Conservation (phyloP, 2,329 filamentous ascomycete species). For the Cladophialophora yegresii region DNA sequence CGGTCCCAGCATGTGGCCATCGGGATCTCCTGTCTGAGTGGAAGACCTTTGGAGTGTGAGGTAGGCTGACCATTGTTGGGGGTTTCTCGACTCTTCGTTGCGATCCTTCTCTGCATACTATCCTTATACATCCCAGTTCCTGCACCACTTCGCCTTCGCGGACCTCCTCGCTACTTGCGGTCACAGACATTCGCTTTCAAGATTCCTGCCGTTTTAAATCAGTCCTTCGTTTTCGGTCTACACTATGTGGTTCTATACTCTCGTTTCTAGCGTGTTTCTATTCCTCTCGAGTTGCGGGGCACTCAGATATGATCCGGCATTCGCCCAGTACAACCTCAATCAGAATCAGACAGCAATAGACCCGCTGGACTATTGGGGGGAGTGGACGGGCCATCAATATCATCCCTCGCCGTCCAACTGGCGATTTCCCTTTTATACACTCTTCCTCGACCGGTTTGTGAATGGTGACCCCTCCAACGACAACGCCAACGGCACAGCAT, state of each 20-base stretch:
- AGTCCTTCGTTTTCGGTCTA: constrained; percentile 21
- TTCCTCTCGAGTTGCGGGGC: constrained; percentile 23
- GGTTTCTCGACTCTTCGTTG: constrained; percentile 12
- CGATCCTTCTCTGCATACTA: background rate
- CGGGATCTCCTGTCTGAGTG: constrained; percentile 6
- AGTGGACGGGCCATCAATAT: constrained; percentile 55
- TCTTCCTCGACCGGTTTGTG: constrained; percentile 65
- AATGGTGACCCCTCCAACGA: constrained; percentile 67
- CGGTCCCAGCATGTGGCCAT: constrained; percentile 9
- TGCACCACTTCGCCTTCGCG: constrained; percentile 8
- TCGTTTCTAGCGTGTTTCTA: constrained; percentile 15
- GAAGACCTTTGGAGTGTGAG: constrained; percentile 4
- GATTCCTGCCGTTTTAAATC: background rate
- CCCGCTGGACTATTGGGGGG: constrained; percentile 61
- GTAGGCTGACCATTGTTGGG: constrained; percentile 10
- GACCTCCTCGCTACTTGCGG: constrained; percentile 14
- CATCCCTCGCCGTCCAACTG: constrained; percentile 61
- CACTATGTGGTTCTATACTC: constrained; percentile 18
- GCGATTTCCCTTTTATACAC: constrained; percentile 66
- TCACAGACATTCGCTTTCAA: constrained; percentile 24
- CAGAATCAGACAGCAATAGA: constrained; percentile 58
- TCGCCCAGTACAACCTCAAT: constrained; percentile 63
- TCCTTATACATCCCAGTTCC: constrained; percentile 6
- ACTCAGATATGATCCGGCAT: constrained; percentile 54
- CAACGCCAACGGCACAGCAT: constrained; percentile 61